Percentiles rank a stretch among this genome's conserved stretches.
Conservation (phyloP, 495 filamentous ascomycete genomes). For the Delitschia confertaspora region DNA sequence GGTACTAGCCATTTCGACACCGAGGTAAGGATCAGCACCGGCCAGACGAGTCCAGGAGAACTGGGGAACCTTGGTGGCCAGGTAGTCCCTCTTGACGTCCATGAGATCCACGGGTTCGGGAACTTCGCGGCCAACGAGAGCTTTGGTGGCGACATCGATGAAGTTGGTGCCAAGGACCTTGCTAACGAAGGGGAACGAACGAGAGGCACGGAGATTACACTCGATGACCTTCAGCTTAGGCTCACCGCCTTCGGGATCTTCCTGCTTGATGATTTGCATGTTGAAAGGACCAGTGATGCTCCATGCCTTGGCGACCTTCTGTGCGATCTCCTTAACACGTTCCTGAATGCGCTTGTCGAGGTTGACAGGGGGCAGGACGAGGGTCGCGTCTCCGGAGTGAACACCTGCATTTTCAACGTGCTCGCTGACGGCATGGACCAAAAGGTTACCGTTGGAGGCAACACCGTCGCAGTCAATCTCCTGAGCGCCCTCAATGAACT, state of each 20-base stretch:
- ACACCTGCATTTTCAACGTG: constrained; percentile 96
- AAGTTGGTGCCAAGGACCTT: constrained; percentile 97
- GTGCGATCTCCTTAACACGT: constrained; percentile 85
- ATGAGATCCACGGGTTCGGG: constrained; percentile 85
- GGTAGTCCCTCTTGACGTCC: constrained; percentile 76
- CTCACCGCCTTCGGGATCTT: constrained; percentile 56
- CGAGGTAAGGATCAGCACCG: constrained; percentile 93
- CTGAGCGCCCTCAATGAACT: constrained; percentile 94
- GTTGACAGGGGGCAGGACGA: constrained; percentile 80
- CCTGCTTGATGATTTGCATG: constrained; percentile 98
- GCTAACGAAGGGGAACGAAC: constrained; percentile 94
- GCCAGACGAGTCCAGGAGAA: constrained; percentile 99
- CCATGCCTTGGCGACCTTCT: constrained; percentile 96
- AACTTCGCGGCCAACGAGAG: constrained; percentile 76
- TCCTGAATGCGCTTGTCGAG: constrained; percentile 67
- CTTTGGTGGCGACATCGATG: constrained; percentile 92
- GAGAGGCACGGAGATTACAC: constrained; percentile 95
- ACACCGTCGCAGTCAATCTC: constrained; percentile 98
- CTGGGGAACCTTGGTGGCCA: constrained; percentile 95
- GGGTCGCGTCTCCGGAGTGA: constrained; percentile 85
- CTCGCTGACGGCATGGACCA: constrained; percentile 90
- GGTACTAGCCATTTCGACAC: constrained; percentile 94
- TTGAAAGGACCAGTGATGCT: constrained; percentile 96
- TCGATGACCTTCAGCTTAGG: constrained; percentile 89
- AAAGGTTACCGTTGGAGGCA: constrained; percentile 72